Evolutionary conservation across 208 protist genomes (phyloP).

Genomic region (Herpetomonas tarakana): DNA sequence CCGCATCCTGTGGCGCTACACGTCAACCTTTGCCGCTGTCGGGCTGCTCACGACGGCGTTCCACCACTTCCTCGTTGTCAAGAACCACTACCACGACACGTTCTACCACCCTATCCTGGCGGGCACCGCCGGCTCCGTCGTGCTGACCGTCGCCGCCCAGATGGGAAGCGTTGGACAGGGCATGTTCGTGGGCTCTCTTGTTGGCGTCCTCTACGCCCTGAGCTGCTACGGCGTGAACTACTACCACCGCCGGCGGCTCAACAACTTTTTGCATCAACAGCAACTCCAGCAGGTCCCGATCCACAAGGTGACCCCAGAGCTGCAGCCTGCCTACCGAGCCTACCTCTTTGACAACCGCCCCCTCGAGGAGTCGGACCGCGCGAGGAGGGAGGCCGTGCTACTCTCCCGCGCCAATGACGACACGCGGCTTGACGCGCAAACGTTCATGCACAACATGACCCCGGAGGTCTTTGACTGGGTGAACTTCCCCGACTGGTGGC

Average conservation of each 20-base stretch:
- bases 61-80: conserved; percentile 76
- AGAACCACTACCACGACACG: conserved; percentile 73
- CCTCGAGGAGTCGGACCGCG: conserved; percentile 61
- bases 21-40: conserved; percentile 67
- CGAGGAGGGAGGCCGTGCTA: conserved; percentile 42
- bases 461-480: conserved; percentile 87
- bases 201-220: conserved; percentile 69
- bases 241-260: conserved; percentile 65
- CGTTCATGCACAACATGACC: conserved; percentile 78
- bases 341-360: conserved; percentile 82
- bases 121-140: conserved; percentile 35
- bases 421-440: conserved; percentile 66
- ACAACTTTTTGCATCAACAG: conserved; percentile 70
- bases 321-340: conserved; percentile 82
- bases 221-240: conserved; percentile 73
- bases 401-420: conserved; percentile 51
- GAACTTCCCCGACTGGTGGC: conserved; percentile 90
- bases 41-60: conserved; percentile 68
- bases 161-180: conserved; percentile 69
- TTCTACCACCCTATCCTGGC: conserved; percentile 75
- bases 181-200: conserved; percentile 61
- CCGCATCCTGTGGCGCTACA: conserved; percentile 77
- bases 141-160: conserved; percentile 59
- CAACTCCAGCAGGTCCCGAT: conserved; percentile 76
- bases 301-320: conserved; percentile 77